Evolutionary conservation across 495 filamentous ascomycete species (phyloP).

Genomic region (Tuber calosporum): DNA sequence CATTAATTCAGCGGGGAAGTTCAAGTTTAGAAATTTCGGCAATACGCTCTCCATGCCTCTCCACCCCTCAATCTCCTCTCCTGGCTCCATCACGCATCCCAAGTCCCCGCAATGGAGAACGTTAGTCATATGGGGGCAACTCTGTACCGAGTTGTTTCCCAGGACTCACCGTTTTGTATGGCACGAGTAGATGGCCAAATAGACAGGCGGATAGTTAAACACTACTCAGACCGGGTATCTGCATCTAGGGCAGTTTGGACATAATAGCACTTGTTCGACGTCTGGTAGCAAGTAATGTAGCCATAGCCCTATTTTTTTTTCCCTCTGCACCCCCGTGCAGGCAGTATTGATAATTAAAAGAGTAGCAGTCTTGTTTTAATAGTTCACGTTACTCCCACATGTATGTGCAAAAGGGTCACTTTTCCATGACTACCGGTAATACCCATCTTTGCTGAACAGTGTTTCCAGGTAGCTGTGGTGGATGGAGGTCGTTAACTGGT

Average conservation of each 20-base stretch:
- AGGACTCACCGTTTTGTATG: not conserved
- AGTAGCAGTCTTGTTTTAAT: not conserved
- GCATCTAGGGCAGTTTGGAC: no score
- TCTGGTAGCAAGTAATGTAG: not conserved
- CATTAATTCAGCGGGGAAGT: not conserved
- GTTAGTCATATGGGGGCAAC: not conserved
- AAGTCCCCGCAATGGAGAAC: not conserved
- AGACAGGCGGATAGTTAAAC: not conserved
- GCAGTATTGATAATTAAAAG: not conserved
- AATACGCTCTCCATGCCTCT: not conserved
- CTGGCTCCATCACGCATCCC: not conserved
- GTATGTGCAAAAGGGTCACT: not conserved
- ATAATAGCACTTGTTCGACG: not conserved
- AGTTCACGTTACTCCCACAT: not conserved
- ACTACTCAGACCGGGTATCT: not conserved
- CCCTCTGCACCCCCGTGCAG: not conserved
- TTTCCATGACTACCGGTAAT: not conserved
- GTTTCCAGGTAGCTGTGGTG: not conserved
- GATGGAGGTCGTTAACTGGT: not conserved
- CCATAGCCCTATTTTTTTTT: no score
- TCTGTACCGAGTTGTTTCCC: not conserved
- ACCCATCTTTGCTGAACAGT: not conserved
- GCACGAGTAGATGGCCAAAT: not conserved
- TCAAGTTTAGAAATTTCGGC: not conserved
- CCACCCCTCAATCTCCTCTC: not conserved